Percentiles rank a stretch among this genome's conserved stretches.
Evolutionary conservation across 495 filamentous ascomycete genomes (phyloP).

Genomic region (Lichenothelia convexa): DNA sequence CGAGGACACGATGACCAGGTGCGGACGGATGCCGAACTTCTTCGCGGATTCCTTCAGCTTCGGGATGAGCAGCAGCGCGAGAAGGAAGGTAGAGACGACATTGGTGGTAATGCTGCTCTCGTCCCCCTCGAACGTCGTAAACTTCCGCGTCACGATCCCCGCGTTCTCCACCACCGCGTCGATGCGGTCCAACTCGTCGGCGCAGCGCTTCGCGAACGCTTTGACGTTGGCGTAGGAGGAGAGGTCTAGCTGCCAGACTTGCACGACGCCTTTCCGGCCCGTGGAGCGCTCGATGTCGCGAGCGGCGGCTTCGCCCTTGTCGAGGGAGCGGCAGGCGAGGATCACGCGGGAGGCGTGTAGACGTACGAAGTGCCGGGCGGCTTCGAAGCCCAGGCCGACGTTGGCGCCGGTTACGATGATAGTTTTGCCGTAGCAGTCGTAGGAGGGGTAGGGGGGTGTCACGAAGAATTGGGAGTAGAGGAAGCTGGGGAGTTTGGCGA

Average conservation of each 20-base stretch:
- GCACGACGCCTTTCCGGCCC: constrained; percentile 19
- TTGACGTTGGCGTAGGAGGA: constrained; percentile 30
- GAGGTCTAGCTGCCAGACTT: constrained; percentile 39
- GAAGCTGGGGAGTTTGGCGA: constrained; percentile 12
- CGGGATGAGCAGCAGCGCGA: constrained; percentile 25
- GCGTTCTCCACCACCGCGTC: constrained; percentile 30
- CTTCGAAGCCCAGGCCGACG: constrained; percentile 19
- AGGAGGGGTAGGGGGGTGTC: constrained; percentile 18
- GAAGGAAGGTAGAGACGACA: constrained; percentile 31
- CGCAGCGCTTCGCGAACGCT: constrained; percentile 26
- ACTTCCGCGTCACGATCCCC: constrained; percentile 20
- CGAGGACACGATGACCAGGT: constrained; percentile 15
- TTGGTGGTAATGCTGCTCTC: constrained; percentile 29
- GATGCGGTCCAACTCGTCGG: constrained; percentile 21
- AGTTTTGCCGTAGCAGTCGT: constrained; percentile 20
- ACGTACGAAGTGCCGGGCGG: constrained; percentile 14
- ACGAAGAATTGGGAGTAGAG: constrained; percentile 30
- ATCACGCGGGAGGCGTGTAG: constrained; percentile 19
- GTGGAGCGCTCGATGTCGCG: constrained; percentile 24
- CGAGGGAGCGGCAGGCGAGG: constrained; percentile 17
- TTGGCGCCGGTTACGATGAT: constrained; percentile 21
- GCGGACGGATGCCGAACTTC: constrained; percentile 13
- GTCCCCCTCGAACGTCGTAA: constrained; percentile 20
- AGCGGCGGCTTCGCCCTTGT: constrained; percentile 29
- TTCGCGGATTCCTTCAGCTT: constrained; percentile 16